Evolutionary conservation across 192 early-diverging fungal genomes (phyloP), one percentile per base, ranked within the genome.

Genomic region (Umbelopsis sp.): DNA sequence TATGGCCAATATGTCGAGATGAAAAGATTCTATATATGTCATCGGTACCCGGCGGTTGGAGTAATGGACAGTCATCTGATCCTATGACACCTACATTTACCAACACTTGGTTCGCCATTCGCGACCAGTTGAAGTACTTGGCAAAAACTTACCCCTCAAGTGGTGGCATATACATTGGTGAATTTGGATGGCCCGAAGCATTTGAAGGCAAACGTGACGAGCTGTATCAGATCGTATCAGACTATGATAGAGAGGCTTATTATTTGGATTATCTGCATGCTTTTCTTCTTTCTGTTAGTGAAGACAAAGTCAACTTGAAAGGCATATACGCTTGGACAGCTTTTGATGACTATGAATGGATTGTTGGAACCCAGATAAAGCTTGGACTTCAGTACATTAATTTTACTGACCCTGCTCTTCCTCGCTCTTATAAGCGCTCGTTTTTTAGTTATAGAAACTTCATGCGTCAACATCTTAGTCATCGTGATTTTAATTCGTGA

Each of bases 201-300:
- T 37, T 61, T 35, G 55, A 61, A 61, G n/a, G 33, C 30, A 25
- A 61, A n/a, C 55, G 55, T 12, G 30, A 25, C 30, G 55, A 61
- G 18, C 30, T 35, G 13, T 61, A 61, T 30, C 55, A 61, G 18
- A 61, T 61, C 30, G 55, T 61, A 8, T 61, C 55, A 2, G 55
- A 61, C 13, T 61, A 61, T 25, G 55, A 25, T n/a, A 61, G 55
- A 61, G 55, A 61, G n/a, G 33, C 55, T 22, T 61, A 61, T 35
- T 61, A 35, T 13, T 12, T 25, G 10, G 30, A 61, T 30, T 61
- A 61, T 6, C n/a, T 61, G 30, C 27, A 61, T 35, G 55, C 27
- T 12, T 61, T 61, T 25, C 33, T 61, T 2, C 13, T 61, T 8
- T 61, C 55, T 2, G 33, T 61, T 25, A 25, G 35, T 35, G 27